phyloP scores from a whole-genome alignment of 805 yeast species.

The Candida incommunis region DNA sequence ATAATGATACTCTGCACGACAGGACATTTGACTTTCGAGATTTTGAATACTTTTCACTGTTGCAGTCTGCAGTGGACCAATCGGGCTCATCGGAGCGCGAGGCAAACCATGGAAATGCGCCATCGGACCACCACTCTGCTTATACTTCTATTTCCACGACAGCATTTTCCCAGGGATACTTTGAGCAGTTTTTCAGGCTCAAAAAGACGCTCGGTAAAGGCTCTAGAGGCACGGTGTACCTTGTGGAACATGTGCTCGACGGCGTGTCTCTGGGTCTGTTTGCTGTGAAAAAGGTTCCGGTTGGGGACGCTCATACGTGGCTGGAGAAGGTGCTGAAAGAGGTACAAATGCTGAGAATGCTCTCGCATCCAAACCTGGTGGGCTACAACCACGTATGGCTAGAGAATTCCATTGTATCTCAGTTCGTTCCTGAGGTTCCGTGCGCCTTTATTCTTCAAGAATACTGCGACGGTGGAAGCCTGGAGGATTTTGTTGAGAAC shows the following conservation, averaged over 20 bases:
- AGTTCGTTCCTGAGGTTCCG: constrained; percentile 47
- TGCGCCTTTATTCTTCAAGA: constrained; percentile 75
- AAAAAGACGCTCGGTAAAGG: constrained; percentile 61
- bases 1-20: background rate
- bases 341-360: constrained; percentile 47
- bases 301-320: constrained; percentile 63
- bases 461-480: constrained; percentile 78
- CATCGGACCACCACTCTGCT: no score
- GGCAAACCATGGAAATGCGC: no score
- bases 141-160: constrained; percentile 10
- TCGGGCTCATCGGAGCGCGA: background rate
- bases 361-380: constrained; percentile 49
- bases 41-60: background rate
- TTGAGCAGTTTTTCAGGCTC: constrained; percentile 46
- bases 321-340: constrained; percentile 60
- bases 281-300: constrained; percentile 75
- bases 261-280: constrained; percentile 60
- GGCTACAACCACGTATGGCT: constrained; percentile 88
- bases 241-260: constrained; percentile 71
- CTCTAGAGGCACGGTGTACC: constrained; percentile 70
- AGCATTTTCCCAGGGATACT: constrained; percentile 74
- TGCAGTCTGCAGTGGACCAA: background rate
- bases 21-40: background rate
- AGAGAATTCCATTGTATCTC: constrained; percentile 43
- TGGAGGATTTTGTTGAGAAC: constrained; percentile 47